phyloP scores from a whole-genome alignment of 306 rosid species.

The Begonia fuchsioides region DNA sequence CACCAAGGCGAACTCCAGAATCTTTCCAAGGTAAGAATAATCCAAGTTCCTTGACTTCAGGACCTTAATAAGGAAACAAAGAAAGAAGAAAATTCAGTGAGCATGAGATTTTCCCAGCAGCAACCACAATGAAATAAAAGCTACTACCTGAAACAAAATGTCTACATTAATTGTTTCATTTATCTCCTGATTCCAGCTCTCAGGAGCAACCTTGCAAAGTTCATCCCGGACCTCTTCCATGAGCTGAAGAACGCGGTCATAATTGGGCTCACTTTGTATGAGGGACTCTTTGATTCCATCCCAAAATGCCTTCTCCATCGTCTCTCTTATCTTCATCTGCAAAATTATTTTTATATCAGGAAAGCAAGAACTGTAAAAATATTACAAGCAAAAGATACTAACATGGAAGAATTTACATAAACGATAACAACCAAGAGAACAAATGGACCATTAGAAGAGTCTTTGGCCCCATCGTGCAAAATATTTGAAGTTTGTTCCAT shows the following conservation, averaged over 20 bases:
- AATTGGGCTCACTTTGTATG: constrained; percentile 49
- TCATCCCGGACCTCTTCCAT: constrained; percentile 79
- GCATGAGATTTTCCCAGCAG: constrained; percentile 6
- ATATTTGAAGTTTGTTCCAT: no score
- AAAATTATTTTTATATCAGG: background rate
- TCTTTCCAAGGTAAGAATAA: constrained; percentile 65
- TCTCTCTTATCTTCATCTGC: constrained; percentile 53
- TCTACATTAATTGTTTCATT: constrained; percentile 56
- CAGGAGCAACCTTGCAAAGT: constrained; percentile 74
- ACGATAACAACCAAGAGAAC: no score
- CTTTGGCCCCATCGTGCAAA: no score
- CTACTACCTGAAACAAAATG: constrained; percentile 58
- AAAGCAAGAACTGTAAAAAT: no score
- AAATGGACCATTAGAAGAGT: no score
- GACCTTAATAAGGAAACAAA: constrained; percentile 25
- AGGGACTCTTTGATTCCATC: constrained; percentile 70
- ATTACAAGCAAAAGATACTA: no score
- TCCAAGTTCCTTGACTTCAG: constrained; percentile 69
- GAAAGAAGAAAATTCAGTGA: background rate
- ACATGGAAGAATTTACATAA: no score
- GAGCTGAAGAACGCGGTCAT: constrained; percentile 53
- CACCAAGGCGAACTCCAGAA: constrained; percentile 61
- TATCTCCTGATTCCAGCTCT: constrained; percentile 67
- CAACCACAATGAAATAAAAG: background rate
- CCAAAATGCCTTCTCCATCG: constrained; percentile 93